A percentile compares a stretch with the other conserved stretches of the same genome.
Conservation (phyloP, 1,284 basidiomycete genomes). For the Gomphus bonarii region DNA sequence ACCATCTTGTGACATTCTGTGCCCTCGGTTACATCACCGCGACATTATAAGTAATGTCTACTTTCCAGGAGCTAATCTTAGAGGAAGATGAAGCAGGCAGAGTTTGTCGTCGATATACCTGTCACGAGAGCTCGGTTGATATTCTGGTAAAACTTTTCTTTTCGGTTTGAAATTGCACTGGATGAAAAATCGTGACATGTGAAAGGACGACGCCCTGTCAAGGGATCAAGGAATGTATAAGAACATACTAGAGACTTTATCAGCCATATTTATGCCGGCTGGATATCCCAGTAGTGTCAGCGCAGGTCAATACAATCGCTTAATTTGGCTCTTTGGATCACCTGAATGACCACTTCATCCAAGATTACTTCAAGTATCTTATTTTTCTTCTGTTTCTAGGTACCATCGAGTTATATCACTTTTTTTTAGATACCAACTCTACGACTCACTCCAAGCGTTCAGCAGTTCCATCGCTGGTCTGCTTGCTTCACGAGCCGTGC, state of each 20-base stretch:
- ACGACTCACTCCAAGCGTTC: slow-evolving; percentile 58
- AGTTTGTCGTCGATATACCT: slow-evolving; percentile 2
- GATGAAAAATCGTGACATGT: not conserved
- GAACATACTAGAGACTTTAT: slow-evolving; percentile 21
- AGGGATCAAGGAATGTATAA: not conserved
- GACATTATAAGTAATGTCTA: not conserved
- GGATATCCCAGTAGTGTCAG: slow-evolving; percentile 52
- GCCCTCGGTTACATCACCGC: too few species aligned
- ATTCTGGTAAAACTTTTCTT: not conserved
- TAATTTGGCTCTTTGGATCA: not conserved
- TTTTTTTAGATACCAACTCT: slow-evolving; percentile 42
- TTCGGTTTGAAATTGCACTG: not conserved
- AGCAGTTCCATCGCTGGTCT: slow-evolving; percentile 55
- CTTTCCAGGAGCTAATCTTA: not conserved
- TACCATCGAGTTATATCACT: not conserved
- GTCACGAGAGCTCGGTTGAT: not conserved
- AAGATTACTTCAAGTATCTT: slow-evolving; percentile 25
- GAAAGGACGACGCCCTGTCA: not conserved
- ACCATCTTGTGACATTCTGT: too few species aligned
- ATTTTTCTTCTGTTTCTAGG: not conserved
- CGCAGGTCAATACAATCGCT: slow-evolving; percentile 29
- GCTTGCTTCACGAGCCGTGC: slow-evolving; percentile 53
- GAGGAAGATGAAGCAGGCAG: slow-evolving; percentile 9
- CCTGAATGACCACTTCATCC: slow-evolving; percentile 12
- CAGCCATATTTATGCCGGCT: slow-evolving; percentile 47